Base-by-base conservation (phyloP, 352 stramenopile species). In the Pythium myriotylum region DNA sequence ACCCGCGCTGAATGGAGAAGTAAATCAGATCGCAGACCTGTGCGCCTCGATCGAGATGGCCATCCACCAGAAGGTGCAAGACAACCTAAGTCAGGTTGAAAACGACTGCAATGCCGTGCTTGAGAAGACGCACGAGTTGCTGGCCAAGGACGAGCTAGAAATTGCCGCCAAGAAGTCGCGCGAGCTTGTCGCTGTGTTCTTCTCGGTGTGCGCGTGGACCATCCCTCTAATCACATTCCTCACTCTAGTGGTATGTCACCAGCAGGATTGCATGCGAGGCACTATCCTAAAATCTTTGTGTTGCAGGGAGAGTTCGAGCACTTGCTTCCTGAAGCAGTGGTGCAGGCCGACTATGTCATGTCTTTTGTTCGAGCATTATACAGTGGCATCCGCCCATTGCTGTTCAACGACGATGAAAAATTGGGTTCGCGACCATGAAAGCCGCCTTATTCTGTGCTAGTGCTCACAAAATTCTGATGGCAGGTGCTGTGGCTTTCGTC, bases 41-140 rank as follows among this genome's bases (percentile, higher is more conserved):
- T 79, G 64, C 37, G 65, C 65, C 5, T 49, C 60, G n/a, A 81
- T 83, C 46, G 72, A 77, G 49, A 72, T 83, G 63, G 67, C 77
- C 20, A 84, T 88, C 59, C 77, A 88, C 52, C 74, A 88, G 54
- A 88, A 88, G 61, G 77, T 88, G 42, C 76, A 85, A 51, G 74
- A 88, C 58, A 88, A 88, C 48, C 49, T 88, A 35, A 81, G 72
- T 57, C 73, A 86, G 41, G 66, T 88, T 6, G 76, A 88, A 57
- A 63, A 66, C 19, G 72, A 80, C 39, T 80, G 70, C 59, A 43
- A 81, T 10, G 54, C 52, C 2, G 65, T 83, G 19, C 50, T 72
- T 0, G 52, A 64, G 20, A 67, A 68, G 14, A 83, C 74, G 1
- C 54, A 65, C 2, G 50, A 58, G 52, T 58, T 76, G 47, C 51